A percentile compares a stretch with the other conserved stretches of the same genome.
Evolutionary conservation across 805 yeast species (phyloP).

Genomic region (Saccharomycopsis fermentans): DNA sequence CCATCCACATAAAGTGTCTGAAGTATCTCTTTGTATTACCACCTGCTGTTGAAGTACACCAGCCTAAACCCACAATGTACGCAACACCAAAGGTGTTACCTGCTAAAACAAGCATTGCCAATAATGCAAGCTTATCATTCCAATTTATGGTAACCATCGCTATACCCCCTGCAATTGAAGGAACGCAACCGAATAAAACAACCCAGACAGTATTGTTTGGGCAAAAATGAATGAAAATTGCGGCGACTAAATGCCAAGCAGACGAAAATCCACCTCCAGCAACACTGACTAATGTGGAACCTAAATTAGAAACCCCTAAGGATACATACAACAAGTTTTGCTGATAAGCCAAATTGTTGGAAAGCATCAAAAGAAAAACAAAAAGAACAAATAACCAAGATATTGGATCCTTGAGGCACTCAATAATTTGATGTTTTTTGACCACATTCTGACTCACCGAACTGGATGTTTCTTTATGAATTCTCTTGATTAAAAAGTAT

Average conservation of each 20-base stretch:
- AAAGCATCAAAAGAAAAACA: conserved; percentile 33
- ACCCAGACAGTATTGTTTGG: conserved; percentile 28
- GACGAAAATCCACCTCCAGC: conserved; percentile 36
- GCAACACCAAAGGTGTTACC: conserved; percentile 27
- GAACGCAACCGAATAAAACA: conserved; percentile 24
- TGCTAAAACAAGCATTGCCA: conserved; percentile 33
- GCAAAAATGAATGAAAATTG: conserved; percentile 23
- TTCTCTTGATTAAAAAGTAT: conserved; percentile 35
- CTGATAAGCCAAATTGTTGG: conserved; percentile 39
- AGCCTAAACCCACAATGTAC: conserved; percentile 20
- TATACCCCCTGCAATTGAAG: conserved; percentile 33
- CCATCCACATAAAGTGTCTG: conserved; percentile 30
- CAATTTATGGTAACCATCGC: conserved; percentile 33
- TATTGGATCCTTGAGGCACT: conserved; percentile 39
- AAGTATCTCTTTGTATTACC: conserved; percentile 37
- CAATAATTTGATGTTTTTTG: conserved; percentile 39
- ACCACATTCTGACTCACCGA: conserved; percentile 37
- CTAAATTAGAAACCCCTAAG: conserved; percentile 29
- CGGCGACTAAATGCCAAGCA: conserved; percentile 25
- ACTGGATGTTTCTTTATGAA: conserved; percentile 29
- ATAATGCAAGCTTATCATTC: conserved; percentile 30
- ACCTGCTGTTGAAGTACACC: conserved; percentile 26
- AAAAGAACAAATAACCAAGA: conserved; percentile 34
- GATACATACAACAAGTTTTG: conserved; percentile 33
- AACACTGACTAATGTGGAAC: conserved; percentile 38